Conservation (phyloP, 2,329 filamentous ascomycete genomes). For the Colletotrichum sp. region DNA sequence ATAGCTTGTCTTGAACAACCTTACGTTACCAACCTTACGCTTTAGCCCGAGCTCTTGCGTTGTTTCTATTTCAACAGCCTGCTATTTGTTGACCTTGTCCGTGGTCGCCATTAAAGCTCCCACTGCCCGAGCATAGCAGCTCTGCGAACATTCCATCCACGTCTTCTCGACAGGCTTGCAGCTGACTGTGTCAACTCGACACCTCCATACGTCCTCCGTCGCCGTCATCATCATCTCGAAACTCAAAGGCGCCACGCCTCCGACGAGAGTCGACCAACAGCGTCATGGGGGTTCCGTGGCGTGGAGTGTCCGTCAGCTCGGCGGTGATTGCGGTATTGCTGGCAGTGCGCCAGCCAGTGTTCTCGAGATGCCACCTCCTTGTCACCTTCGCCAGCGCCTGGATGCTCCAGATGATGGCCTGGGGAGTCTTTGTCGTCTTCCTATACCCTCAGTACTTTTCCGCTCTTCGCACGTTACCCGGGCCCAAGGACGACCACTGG, state of each 20-base stretch:
- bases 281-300: conserved; percentile 16
- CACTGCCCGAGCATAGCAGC: background rate
- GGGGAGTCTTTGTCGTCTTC: conserved; percentile 46
- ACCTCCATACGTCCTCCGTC: background rate
- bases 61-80: background rate
- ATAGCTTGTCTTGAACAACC: background rate
- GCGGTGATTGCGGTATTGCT: conserved; percentile 3
- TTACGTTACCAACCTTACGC: background rate
- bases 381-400: conserved; percentile 39
- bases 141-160: background rate
- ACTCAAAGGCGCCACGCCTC: background rate
- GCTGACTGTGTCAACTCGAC: background rate
- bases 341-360: conserved; percentile 8
- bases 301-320: conserved; percentile 8
- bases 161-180: background rate
- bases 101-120: background rate
- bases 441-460: conserved; percentile 57
- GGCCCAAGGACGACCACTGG: conserved; percentile 47
- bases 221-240: background rate
- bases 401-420: conserved; percentile 37
- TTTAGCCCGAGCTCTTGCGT: background rate
- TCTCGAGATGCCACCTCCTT: conserved; percentile 36
- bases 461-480: conserved; percentile 53
- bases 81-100: background rate
- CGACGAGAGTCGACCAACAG: background rate